Evolutionary conservation across 352 stramenopile species (phyloP), one percentile per base, ranked within the genome.

Genomic region (Globisporangium echinulatum): DNA sequence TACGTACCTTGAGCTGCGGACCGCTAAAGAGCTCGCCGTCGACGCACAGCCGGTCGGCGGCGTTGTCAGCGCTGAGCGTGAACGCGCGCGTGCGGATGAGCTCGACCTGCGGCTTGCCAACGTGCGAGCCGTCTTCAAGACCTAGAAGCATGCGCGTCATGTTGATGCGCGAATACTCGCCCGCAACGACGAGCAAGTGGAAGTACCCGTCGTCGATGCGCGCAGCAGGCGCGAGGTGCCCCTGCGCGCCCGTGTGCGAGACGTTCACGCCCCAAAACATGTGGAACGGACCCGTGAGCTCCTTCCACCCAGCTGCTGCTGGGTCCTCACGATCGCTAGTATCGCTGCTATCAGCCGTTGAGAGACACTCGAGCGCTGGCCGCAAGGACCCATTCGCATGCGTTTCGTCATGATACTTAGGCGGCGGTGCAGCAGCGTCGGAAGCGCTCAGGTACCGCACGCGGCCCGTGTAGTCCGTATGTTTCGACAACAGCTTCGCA

Each of bases 211-310:
- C 79, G 33, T 79, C 67, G 19, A 80, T 72, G 42, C 53, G 56
- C 14, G 78, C 79, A 9, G 58, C 63, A n/a, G 78, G 79, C 9
- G 67, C 77, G 48, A 84, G 64, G 60, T 77, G 57, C 11, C 64
- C 69, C 50, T 88, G 72, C 0, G 73, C 71, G 11, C 71, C 64
- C 4, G 74, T 66, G 54, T 87, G 72, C 11, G 71, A 80, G 7
- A 80, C 72, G 51, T 82, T 88, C 64, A 82, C 77, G 19, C 64
- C 63, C 78, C 79, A 89, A 56, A 88, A 79, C 64, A 88, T 75
- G 59, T 70, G 69, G 61, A 85, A 89, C 13, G 61, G 62, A 0
- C 76, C 76, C 33, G 73, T 59, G 51, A 87, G 70, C 40, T 74
- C 70, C 51, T 69, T 58, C 72, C 72, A 80, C 50, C 15, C 43